Conservation (phyloP, 768 basidiomycete genomes). For the Lentinula lateritia region DNA sequence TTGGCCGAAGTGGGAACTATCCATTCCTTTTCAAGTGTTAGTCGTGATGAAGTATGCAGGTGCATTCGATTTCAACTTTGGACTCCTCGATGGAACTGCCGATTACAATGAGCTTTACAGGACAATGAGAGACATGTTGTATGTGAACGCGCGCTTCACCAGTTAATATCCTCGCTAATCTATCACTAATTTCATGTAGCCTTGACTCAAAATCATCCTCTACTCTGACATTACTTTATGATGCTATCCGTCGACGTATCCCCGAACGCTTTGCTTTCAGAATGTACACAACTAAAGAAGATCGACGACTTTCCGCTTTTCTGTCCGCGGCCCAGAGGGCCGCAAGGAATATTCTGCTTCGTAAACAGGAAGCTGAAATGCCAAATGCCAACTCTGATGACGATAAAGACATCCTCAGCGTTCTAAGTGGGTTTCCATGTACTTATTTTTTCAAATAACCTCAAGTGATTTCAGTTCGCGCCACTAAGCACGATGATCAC, state of each 20-base stretch:
- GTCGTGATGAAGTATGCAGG: conserved; percentile 8
- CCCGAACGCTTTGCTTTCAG: neutral
- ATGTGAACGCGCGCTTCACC: neutral
- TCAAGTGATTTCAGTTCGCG: conserved; percentile 32
- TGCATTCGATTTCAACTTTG: conserved; percentile 25
- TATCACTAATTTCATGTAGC: neutral
- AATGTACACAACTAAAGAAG: neutral
- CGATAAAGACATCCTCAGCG: conserved; percentile 1
- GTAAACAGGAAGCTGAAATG: neutral
- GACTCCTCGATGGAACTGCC: conserved; percentile 2
- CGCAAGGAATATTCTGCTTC: neutral
- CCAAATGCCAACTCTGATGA: neutral
- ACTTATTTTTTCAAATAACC: neutral
- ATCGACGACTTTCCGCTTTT: neutral
- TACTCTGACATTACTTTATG: neutral
- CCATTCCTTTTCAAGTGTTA: neutral
- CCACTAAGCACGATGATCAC: conserved; percentile 44
- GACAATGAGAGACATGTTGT: conserved; percentile 3
- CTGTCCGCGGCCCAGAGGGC: neutral
- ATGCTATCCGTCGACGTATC: neutral
- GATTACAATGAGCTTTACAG: neutral
- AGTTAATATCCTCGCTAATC: neutral
- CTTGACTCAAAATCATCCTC: neutral
- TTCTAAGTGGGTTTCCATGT: conserved; percentile 16
- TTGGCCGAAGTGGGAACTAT: conserved; percentile 23